phyloP scores from a whole-genome alignment of 192 early-diverging fungal species.

The Coemansia sp. region DNA sequence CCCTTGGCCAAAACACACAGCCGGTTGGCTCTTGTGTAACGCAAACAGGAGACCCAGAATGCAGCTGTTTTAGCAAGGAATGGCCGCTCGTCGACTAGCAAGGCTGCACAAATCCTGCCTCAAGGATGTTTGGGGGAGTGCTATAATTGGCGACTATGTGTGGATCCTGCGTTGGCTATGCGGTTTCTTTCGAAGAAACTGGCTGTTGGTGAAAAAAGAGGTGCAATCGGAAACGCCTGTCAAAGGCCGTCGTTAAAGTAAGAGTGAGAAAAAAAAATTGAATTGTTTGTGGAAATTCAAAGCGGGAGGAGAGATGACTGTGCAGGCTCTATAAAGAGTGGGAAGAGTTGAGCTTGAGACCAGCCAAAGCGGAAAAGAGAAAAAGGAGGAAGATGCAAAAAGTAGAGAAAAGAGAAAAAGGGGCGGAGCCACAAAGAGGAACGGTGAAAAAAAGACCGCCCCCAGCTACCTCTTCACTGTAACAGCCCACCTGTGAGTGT shows the following conservation, averaged over 20 bases:
- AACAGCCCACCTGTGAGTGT: not conserved
- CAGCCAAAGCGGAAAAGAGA: not conserved
- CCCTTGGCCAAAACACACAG: not conserved
- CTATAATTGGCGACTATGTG: not conserved
- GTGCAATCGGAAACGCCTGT: not conserved
- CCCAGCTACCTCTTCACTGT: not conserved
- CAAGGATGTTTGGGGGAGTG: not conserved
- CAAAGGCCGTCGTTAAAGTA: not conserved
- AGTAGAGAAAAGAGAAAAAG: not conserved
- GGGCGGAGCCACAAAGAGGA: not conserved
- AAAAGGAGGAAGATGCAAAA: not conserved
- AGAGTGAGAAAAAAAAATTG: not conserved
- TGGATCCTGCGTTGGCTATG: not conserved
- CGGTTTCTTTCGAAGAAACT: not conserved
- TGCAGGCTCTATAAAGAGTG: constrained; percentile 1
- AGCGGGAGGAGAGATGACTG: not conserved
- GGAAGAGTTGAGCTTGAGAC: not conserved
- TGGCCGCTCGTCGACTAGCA: not conserved
- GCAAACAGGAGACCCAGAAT: not conserved
- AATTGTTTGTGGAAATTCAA: not conserved
- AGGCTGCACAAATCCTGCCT: constrained; percentile 2
- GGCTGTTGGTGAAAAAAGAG: not conserved
- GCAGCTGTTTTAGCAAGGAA: not conserved
- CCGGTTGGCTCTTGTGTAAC: not conserved
- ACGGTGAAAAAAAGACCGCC: not conserved